A percentile compares a stretch with the other conserved stretches of the same genome.
phyloP scores from a whole-genome alignment of 2,329 filamentous ascomycete genomes.

The Sclerotinia glacialis region DNA sequence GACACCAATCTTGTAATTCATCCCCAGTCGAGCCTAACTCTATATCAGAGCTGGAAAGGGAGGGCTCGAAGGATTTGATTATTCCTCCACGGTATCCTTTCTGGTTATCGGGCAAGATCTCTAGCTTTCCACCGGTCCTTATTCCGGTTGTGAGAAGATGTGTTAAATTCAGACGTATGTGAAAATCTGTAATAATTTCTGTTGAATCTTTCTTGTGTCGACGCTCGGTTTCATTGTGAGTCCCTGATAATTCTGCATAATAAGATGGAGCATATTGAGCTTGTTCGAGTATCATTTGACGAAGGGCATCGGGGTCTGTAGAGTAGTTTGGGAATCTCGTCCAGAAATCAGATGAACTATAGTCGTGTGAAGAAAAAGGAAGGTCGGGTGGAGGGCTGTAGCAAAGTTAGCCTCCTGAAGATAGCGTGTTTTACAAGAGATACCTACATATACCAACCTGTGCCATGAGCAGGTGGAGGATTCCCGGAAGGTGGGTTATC shows the following conservation, averaged over 20 bases:
- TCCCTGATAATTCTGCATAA: conserved; percentile 37
- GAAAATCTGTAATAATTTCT: conserved; percentile 56
- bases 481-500: background rate
- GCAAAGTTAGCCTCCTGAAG: background rate
- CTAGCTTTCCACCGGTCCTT: conserved; percentile 45
- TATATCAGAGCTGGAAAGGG: conserved; percentile 38
- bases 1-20: conserved; percentile 54
- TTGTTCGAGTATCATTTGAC: conserved; percentile 34
- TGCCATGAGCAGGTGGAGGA: background rate
- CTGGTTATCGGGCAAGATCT: conserved; percentile 56
- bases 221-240: conserved; percentile 36
- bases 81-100: conserved; percentile 64
- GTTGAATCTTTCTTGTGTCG: conserved; percentile 46
- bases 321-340: conserved; percentile 37
- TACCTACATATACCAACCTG: conserved; percentile 15
- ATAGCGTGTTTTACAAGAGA: background rate
- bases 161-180: conserved; percentile 57
- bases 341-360: conserved; percentile 29
- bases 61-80: conserved; percentile 50
- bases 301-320: conserved; percentile 29
- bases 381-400: conserved; percentile 29
- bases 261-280: conserved; percentile 34
- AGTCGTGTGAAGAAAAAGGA: conserved; percentile 33
- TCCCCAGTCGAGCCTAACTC: conserved; percentile 22
- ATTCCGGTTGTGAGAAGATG: conserved; percentile 52